A percentile compares a stretch with the other conserved stretches of the same genome.
Evolutionary conservation across 108 stramenopile species (phyloP).

Genomic region (Asterionellopsis glacialis): DNA sequence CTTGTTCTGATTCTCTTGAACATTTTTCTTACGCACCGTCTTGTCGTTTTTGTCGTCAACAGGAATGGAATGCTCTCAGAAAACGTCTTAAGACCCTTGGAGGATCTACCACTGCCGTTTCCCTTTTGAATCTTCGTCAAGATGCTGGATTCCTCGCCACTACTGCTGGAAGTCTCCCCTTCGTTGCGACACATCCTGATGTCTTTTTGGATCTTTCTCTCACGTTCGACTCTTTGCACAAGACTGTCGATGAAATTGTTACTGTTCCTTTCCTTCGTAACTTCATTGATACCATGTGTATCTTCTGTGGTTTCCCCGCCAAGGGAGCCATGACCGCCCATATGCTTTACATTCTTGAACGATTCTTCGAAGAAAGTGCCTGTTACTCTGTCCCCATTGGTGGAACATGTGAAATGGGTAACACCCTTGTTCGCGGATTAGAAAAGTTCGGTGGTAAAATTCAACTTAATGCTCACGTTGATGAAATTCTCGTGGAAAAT

Average conservation of each 20-base stretch:
- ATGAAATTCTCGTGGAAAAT: slow-evolving; percentile 85
- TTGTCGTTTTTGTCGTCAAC: too few species aligned
- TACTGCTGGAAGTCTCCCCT: slow-evolving; percentile 81
- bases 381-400: slow-evolving; percentile 85
- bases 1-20: background rate
- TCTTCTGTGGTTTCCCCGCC: slow-evolving; percentile 93
- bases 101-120: slow-evolving; percentile 81
- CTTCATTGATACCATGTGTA: slow-evolving; percentile 92
- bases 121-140: slow-evolving; percentile 78
- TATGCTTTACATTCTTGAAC: slow-evolving; percentile 86
- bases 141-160: slow-evolving; percentile 89
- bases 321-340: slow-evolving; percentile 92
- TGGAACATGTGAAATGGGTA: slow-evolving; percentile 77
- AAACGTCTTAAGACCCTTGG: slow-evolving; percentile 79
- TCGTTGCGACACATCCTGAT: slow-evolving; percentile 83
- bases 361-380: slow-evolving; percentile 87
- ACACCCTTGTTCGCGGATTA: slow-evolving; percentile 69
- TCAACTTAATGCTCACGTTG: slow-evolving; percentile 87
- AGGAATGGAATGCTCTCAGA: slow-evolving; percentile 82
- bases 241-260: slow-evolving; percentile 87
- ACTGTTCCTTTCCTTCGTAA: slow-evolving; percentile 89
- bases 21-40: background rate
- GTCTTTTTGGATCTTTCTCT: slow-evolving; percentile 82
- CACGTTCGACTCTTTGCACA: slow-evolving; percentile 83
- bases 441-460: slow-evolving; percentile 86